Evolutionary conservation across 768 basidiomycete genomes (phyloP).

Genomic region (Auriscalpium vulgare): DNA sequence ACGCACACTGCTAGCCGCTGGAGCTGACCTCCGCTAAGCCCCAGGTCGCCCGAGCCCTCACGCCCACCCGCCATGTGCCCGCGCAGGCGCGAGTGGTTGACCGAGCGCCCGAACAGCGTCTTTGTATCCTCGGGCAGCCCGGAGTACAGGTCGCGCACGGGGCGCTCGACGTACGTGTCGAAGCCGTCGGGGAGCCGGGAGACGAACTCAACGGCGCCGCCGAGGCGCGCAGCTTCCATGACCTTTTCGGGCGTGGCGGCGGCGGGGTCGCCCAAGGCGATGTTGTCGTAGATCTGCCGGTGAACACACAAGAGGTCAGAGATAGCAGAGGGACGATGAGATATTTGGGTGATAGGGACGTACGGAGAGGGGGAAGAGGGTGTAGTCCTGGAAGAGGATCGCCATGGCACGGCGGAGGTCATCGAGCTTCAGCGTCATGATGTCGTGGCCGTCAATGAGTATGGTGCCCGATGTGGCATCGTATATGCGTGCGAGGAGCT

Average conservation of each 20-base stretch:
- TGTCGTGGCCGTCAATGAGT: constrained; percentile 53
- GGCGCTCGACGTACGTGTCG: constrained; percentile 65
- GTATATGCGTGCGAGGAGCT: constrained; percentile 63
- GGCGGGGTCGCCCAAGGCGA: constrained; percentile 62
- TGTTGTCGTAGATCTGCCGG: constrained; percentile 66
- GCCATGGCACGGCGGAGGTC: constrained; percentile 64
- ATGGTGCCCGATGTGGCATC: constrained; percentile 64
- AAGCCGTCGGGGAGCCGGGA: constrained; percentile 56
- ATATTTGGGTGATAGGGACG: not conserved
- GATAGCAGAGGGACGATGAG: not conserved
- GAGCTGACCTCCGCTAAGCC: constrained; percentile 65
- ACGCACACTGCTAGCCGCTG: constrained; percentile 68
- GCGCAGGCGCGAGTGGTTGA: constrained; percentile 43
- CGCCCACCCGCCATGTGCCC: constrained; percentile 27
- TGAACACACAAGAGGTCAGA: not conserved
- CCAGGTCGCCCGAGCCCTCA: constrained; percentile 7
- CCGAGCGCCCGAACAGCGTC: constrained; percentile 51
- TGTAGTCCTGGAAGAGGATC: constrained; percentile 78
- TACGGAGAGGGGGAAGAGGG: constrained; percentile 70
- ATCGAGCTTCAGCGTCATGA: constrained; percentile 49
- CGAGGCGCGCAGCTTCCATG: constrained; percentile 56
- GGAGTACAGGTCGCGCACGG: constrained; percentile 60
- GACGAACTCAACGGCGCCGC: constrained; percentile 62
- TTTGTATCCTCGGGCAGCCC: constrained; percentile 56
- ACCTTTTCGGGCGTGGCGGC: constrained; percentile 46